Evolutionary conservation across 2,329 filamentous ascomycete genomes (phyloP).

Genomic region (Hypoxylon rubiginosum): DNA sequence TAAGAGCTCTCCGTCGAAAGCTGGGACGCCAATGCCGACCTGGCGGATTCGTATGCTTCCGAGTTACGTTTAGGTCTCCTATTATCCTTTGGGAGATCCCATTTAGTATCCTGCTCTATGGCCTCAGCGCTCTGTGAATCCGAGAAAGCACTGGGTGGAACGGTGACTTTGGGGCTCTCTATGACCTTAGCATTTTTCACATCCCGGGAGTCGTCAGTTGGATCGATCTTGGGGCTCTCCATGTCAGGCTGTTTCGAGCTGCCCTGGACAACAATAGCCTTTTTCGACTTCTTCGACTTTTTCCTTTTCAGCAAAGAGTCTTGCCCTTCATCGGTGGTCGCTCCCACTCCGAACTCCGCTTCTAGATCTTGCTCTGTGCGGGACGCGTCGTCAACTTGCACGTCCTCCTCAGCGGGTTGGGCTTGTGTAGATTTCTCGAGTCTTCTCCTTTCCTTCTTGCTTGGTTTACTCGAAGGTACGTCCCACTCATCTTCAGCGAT

Average conservation of each 20-base stretch:
- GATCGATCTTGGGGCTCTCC: constrained; percentile 35
- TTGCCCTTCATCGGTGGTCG: constrained; percentile 43
- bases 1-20: constrained; percentile 42
- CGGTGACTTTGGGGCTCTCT: constrained; percentile 16
- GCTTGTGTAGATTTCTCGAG: constrained; percentile 57
- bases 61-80: constrained; percentile 22
- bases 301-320: constrained; percentile 44
- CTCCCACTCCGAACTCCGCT: constrained; percentile 33
- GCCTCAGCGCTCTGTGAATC: constrained; percentile 16
- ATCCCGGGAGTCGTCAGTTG: constrained; percentile 29
- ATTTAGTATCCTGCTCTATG: constrained; percentile 20
- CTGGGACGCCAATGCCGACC: constrained; percentile 27
- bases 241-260: constrained; percentile 30
- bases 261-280: constrained; percentile 46
- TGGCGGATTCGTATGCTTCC: constrained; percentile 19
- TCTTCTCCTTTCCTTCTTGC: constrained; percentile 59
- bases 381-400: constrained; percentile 23
- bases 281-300: constrained; percentile 47
- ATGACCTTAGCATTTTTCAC: constrained; percentile 7
- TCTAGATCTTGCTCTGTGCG: constrained; percentile 41
- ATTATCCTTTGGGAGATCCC: constrained; percentile 28
- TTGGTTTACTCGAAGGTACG: constrained; percentile 45
- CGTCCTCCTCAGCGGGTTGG: constrained; percentile 45
- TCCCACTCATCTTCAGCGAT: constrained; percentile 52
- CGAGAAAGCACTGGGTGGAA: too few species aligned